Conservation (phyloP, 768 basidiomycete species). For the Suillus plorans region DNA sequence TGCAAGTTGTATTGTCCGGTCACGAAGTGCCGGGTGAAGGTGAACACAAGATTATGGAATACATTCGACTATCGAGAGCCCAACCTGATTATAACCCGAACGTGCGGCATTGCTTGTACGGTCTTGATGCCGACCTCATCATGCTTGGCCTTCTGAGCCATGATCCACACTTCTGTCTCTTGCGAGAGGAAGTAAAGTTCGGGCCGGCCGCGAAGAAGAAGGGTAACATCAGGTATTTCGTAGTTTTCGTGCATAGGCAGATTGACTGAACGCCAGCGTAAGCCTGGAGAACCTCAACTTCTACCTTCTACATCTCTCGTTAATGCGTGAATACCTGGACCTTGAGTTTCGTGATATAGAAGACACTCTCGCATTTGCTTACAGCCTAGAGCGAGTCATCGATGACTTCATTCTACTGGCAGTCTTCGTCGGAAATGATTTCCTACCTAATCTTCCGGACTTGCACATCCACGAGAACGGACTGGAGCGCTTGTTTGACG, state of each 20-base stretch:
- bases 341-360: slow-evolving; percentile 85
- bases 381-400: slow-evolving; percentile 91
- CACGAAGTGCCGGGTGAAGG: slow-evolving; percentile 99
- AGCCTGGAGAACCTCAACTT: slow-evolving; percentile 83
- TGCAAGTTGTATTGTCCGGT: slow-evolving; percentile 92
- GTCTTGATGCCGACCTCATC: slow-evolving; percentile 96
- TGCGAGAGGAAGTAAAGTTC: slow-evolving; percentile 98
- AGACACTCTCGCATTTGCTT: slow-evolving; percentile 68
- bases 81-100: slow-evolving; percentile 97
- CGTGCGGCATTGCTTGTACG: slow-evolving; percentile 96
- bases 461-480: slow-evolving; percentile 98
- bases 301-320: slow-evolving; percentile 89
- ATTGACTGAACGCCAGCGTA: slow-evolving; percentile 12
- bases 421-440: slow-evolving; percentile 98
- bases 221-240: slow-evolving; percentile 49
- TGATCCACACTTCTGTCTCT: slow-evolving; percentile 96
- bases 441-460: slow-evolving; percentile 93
- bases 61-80: slow-evolving; percentile 91
- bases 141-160: slow-evolving; percentile 97
- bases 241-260: background rate
- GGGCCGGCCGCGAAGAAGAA: slow-evolving; percentile 80
- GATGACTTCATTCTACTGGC: slow-evolving; percentile 97
- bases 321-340: slow-evolving; percentile 97
- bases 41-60: slow-evolving; percentile 99
- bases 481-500: slow-evolving; percentile 87